Evolutionary conservation across 2,329 filamentous ascomycete species (phyloP), one percentile per base, ranked within the genome.

Genomic region (Pseudogymnoascus sp.): DNA sequence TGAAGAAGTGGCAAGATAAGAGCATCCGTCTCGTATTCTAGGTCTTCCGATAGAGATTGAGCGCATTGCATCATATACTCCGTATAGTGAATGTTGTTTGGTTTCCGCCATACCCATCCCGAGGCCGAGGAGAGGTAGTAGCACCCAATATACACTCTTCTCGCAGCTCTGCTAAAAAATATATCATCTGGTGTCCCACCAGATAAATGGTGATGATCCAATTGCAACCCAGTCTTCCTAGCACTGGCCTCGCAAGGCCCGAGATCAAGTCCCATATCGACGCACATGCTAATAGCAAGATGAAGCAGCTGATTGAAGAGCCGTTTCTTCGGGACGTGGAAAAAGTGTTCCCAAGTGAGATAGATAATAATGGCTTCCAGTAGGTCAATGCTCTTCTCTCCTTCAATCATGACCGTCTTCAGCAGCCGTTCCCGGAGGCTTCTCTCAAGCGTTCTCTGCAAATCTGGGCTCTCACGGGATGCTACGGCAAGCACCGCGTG

Each of bases 321-420:
- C 24, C 68, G 66, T 50, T 67, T 69, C 19, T 67, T 67, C 37
- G 64, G 66, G 28, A 68, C 59, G 37, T 66, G 67, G 10, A 67
- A 63, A 10, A 53, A 35, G 19, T 26, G 26, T 40, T 63, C 70
- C 70, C 70, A 71, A 14, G 68, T 65, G 61, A 72, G 63, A 37
- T 71, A 65, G 12, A 72, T 66, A 41, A 71, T 66, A 64, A 71
- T 62, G 7, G 66, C 70, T 62, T 72, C 70, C 12, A 72, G 67
- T 6, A 72, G 61, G 37, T 72, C 70, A 59, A 72, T 43, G 61
- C 65, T 68, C 62, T 69, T 70, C 43, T 72, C 69, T 7, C 64
- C 65, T 16, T 63, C 59, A 8, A 67, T 31, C 19, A 69, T 26
- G 63, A 61, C 37, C 64, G 60, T 43, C 50, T 50, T 6, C 64